phyloP scores from a whole-genome alignment of 768 basidiomycete genomes.

The Leccinellum luteum region DNA sequence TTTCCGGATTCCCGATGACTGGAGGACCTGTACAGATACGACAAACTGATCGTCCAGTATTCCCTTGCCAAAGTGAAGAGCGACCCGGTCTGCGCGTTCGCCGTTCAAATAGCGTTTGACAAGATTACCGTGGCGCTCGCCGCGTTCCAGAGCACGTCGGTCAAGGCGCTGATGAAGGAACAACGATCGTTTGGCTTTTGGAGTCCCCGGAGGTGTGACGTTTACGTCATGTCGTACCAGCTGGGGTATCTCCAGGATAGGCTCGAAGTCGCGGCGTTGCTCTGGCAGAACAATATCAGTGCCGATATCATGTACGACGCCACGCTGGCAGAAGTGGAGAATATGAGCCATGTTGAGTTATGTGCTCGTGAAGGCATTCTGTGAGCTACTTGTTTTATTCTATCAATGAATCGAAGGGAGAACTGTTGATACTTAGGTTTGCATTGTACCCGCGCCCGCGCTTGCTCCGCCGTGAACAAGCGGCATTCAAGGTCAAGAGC shows the following conservation, averaged over 20 bases:
- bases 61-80: constrained; percentile 51
- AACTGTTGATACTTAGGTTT: constrained; percentile 38
- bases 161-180: constrained; percentile 71
- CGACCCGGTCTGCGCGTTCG: constrained; percentile 63
- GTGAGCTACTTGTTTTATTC: constrained; percentile 40
- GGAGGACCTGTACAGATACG: constrained; percentile 50
- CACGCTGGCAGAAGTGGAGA: constrained; percentile 57
- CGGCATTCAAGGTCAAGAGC: constrained; percentile 80
- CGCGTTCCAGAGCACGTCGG: constrained; percentile 61
- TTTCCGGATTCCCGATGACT: not conserved
- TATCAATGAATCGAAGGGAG: not conserved
- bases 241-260: constrained; percentile 74
- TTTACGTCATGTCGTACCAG: constrained; percentile 79
- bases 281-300: constrained; percentile 82
- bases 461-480: constrained; percentile 52
- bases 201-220: constrained; percentile 88
- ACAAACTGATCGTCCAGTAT: constrained; percentile 63
- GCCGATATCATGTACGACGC: constrained; percentile 88
- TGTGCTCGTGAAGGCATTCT: constrained; percentile 83
- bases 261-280: constrained; percentile 68
- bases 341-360: constrained; percentile 62
- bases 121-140: constrained; percentile 72
- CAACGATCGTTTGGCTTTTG: constrained; percentile 83
- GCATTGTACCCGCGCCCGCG: constrained; percentile 55
- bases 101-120: constrained; percentile 74